phyloP scores from a whole-genome alignment of 495 filamentous ascomycete species.

The Penicillium egyptiacum region DNA sequence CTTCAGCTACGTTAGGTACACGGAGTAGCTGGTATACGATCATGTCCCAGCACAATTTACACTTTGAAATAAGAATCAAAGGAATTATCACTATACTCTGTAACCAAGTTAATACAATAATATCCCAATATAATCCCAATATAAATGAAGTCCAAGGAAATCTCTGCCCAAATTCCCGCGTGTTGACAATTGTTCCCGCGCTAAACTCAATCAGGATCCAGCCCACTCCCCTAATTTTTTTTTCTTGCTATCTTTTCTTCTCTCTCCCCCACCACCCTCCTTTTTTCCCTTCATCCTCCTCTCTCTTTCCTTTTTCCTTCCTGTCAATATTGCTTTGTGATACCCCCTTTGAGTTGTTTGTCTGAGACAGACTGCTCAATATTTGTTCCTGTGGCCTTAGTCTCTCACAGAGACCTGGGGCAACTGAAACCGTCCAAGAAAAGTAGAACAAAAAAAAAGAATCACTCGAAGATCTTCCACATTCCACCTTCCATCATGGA shows the following conservation, averaged over 20 bases:
- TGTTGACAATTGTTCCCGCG: constrained; percentile 12
- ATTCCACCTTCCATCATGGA: constrained; percentile 55
- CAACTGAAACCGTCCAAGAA: neutral
- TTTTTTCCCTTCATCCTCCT: constrained; percentile 22
- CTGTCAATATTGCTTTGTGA: constrained; percentile 35
- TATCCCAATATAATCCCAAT: neutral
- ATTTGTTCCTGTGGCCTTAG: constrained; percentile 20
- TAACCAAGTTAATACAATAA: neutral
- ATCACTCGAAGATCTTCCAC: neutral
- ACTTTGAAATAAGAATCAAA: neutral
- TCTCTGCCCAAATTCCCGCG: constrained; percentile 9
- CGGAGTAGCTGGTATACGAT: neutral
- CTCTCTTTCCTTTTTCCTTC: constrained; percentile 26
- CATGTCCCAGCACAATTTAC: neutral
- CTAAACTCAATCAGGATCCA: constrained; percentile 22
- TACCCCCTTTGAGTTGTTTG: constrained; percentile 42
- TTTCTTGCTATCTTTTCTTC: constrained; percentile 25
- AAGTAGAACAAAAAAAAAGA: neutral
- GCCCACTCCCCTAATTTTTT: constrained; percentile 27
- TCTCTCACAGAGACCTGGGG: constrained; percentile 27
- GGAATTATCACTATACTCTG: neutral
- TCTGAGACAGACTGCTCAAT: constrained; percentile 39
- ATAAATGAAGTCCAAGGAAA: constrained; percentile 3
- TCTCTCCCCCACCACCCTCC: constrained; percentile 22
- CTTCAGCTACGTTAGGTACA: neutral